Base-by-base conservation (phyloP, 495 filamentous ascomycete genomes). In the Arthonia radiata region DNA sequence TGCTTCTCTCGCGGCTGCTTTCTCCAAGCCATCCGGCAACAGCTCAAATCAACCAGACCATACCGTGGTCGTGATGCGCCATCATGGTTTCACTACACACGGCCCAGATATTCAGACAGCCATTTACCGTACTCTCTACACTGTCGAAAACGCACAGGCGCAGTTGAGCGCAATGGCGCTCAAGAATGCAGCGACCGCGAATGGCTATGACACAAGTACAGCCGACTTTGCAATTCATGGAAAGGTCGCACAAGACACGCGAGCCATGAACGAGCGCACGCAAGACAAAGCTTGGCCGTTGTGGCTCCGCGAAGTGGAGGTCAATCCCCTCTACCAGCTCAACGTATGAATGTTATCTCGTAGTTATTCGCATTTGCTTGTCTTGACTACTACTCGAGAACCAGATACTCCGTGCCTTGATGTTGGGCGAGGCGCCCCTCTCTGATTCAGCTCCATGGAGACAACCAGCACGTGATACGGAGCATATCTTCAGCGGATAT, bases 31-130 rank as follows among this genome's bases (percentile, higher is more conserved):
- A 4, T 11, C 14, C 17, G 11, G 11, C 3, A 15, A 30, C 17
- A 21, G 14, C n/a, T 15, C 9, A 5, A n/a, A 31, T 40, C 18
- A 28, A 35, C 31, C 37, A 1, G 30, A 35, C 6, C 41, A 52
- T 34, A 27, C 35, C 1, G 48, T 61, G 3, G 47, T 56, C 2
- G 36, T 63, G 7, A 59, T 59, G 56, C 36, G 41, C 2, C 48
- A 49, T 5, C 59, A 63, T 25, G 59, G 57, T 4, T 59, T 60
- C 32, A 54, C 52, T 0, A 38, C 43, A 1, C 32, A 50, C 2
- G 56, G 43, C 0, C 32, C 34, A 0, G 44, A 18, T 17, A 46
- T 63, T 17, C 42, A 55, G 31, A 28, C 42, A 25, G 49, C 38
- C 3, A 51, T 61, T 3, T 46, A 40, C 27, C 39, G 44, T 12